These are phyloP conservation scores for Lactarius vividus DNA, from an alignment of 768 basidiomycete species.

Conservation along the genomic window DNA sequence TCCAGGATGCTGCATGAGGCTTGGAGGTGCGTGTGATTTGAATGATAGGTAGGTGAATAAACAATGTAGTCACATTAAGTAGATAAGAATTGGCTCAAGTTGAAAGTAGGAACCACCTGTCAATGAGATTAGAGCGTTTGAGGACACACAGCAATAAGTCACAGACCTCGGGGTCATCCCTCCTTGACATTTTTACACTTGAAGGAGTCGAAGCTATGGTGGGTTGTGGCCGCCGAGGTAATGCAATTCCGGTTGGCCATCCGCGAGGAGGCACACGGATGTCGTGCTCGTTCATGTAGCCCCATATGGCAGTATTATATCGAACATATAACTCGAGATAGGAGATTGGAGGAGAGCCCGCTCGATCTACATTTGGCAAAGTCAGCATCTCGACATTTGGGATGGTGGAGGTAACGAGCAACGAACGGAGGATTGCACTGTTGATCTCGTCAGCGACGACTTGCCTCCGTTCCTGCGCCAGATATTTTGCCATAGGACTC, in stretches of 20 bases:
- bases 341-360: conserved; percentile 52
- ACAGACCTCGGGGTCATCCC: conserved; percentile 20
- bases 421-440: conserved; percentile 78
- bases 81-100: conserved; percentile 20
- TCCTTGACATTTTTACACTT: conserved; percentile 12
- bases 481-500: conserved; percentile 71
- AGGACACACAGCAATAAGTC: background rate
- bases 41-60: background rate
- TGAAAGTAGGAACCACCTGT: conserved; percentile 18
- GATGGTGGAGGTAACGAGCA: background rate
- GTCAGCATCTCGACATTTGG: background rate
- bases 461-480: conserved; percentile 73
- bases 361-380: conserved; percentile 44
- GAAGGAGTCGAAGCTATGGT: background rate
- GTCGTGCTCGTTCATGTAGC: conserved; percentile 48
- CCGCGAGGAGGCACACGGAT: conserved; percentile 41
- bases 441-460: conserved; percentile 87
- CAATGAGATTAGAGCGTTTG: background rate
- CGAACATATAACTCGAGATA: conserved; percentile 62
- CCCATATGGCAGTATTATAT: conserved; percentile 63
- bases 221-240: conserved; percentile 39
- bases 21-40: conserved; percentile 6
- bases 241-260: conserved; percentile 43
- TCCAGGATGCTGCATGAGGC: background rate
- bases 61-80: conserved; percentile 6